Evolutionary conservation across 2,329 filamentous ascomycete genomes (phyloP).

Genomic region (Simplicillium aogashimaense): DNA sequence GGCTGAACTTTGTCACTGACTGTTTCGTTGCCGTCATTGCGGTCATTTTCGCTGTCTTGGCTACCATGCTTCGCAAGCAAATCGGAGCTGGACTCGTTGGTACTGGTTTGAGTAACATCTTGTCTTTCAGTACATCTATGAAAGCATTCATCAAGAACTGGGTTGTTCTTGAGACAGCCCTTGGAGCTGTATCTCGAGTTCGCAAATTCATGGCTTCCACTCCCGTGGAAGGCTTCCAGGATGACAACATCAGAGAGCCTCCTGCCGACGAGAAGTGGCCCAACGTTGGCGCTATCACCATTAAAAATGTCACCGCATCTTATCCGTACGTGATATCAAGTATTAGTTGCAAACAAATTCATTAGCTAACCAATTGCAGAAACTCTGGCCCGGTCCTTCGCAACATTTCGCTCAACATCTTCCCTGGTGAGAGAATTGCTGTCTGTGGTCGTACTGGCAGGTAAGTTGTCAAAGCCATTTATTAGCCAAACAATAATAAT

Average conservation of each 20-base stretch:
- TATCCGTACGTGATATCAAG: conserved; percentile 5
- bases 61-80: conserved; percentile 25
- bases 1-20: conserved; percentile 41
- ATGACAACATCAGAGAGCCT: conserved; percentile 4
- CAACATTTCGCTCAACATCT: conserved; percentile 8
- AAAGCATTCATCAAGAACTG: conserved; percentile 20
- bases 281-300: conserved; percentile 9
- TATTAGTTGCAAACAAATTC: too few relatives aligned
- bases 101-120: conserved; percentile 26
- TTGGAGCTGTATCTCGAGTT: conserved; percentile 16
- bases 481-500: background rate
- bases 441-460: conserved; percentile 15
- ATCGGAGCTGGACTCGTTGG: conserved; percentile 24
- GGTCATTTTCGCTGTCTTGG: conserved; percentile 31
- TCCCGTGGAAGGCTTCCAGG: background rate
- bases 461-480: conserved; percentile 5
- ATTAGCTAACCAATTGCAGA: too few relatives aligned
- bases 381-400: conserved; percentile 1
- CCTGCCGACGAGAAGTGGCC: conserved; percentile 11
- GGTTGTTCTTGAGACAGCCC: conserved; percentile 19
- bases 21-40: conserved; percentile 38
- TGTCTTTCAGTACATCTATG: conserved; percentile 22
- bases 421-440: conserved; percentile 12
- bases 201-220: conserved; percentile 9
- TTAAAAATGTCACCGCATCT: conserved; percentile 12